Percentiles rank a stretch among this genome's conserved stretches.
phyloP scores from a whole-genome alignment of 306 rosid genomes.

The Inga leiocalycina region DNA sequence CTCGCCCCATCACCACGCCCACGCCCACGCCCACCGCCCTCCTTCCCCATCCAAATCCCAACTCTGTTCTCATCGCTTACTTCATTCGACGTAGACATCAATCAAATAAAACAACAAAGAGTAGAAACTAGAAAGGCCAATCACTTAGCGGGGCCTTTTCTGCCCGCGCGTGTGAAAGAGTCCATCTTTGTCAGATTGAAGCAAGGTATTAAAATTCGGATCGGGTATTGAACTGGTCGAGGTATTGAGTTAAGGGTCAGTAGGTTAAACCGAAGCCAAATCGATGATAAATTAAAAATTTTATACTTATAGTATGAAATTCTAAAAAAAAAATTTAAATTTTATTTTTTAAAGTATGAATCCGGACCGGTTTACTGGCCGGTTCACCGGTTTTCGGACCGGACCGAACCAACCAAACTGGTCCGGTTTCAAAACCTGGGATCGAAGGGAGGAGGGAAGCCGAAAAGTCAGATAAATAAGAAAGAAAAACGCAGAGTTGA shows the following conservation, averaged over 20 bases:
- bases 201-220: too few species aligned
- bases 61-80: background rate
- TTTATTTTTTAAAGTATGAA: too few species aligned
- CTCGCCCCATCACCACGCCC: slow-evolving; percentile 21
- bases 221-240: too few species aligned
- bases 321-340: too few species aligned
- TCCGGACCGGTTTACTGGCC: too few species aligned
- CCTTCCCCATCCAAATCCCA: background rate
- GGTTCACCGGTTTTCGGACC: rapidly evolving
- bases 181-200: too few species aligned
- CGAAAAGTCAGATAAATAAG: background rate
- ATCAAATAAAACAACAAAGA: background rate
- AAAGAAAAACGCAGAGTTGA: background rate
- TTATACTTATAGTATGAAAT: too few species aligned
- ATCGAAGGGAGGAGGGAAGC: background rate
- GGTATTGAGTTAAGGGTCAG: too few species aligned
- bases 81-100: background rate
- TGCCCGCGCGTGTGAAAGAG: background rate
- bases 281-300: too few species aligned
- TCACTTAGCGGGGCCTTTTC: background rate
- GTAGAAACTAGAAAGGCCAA: background rate
- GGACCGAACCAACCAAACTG: too few species aligned
- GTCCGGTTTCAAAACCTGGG: too few species aligned
- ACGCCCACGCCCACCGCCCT: background rate
- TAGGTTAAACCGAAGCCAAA: too few species aligned